Percentiles rank a stretch among this genome's conserved stretches.
These are phyloP conservation scores for Oryza officinalis DNA, from an alignment of 176 grass and related monocot species.

Conservation along the genomic window DNA sequence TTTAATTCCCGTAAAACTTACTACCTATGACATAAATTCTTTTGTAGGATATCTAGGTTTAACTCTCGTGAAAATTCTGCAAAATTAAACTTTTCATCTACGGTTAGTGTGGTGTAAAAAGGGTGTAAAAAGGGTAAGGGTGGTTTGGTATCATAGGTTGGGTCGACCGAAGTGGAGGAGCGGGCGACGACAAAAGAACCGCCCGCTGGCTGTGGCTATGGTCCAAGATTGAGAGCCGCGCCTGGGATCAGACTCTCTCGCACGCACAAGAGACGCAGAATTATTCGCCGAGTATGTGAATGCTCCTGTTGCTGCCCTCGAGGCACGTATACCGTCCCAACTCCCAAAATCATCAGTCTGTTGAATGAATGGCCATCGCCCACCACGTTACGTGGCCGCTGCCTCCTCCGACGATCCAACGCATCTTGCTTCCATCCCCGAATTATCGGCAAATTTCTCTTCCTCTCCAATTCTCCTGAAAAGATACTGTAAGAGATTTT, in stretches of 20 bases:
- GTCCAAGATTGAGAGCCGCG: conserved; percentile 32
- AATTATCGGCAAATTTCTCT: not conserved
- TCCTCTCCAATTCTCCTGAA: too few species aligned
- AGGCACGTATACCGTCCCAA: conserved; percentile 30
- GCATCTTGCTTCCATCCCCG: not conserved
- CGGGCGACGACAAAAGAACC: conserved; percentile 40
- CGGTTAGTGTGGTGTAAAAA: too few species aligned
- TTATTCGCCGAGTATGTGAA: conserved; percentile 30
- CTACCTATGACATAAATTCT: too few species aligned
- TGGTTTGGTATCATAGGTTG: not conserved
- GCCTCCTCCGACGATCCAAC: too few species aligned
- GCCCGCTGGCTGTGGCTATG: conserved; percentile 7
- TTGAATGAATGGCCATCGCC: conserved; percentile 11
- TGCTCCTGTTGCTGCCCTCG: conserved; percentile 42
- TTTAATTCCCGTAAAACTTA: too few species aligned
- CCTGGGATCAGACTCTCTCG: not conserved
- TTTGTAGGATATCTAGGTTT: too few species aligned
- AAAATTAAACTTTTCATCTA: too few species aligned
- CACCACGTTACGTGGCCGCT: conserved; percentile 25
- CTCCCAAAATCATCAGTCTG: conserved; percentile 49
- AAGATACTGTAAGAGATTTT: too few species aligned
- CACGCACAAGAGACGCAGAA: not conserved
- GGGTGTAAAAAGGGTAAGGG: too few species aligned
- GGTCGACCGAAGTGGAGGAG: conserved; percentile 2
- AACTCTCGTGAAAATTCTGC: too few species aligned